phyloP scores from a whole-genome alignment of 116 monocot species.

The Zostera marina region DNA sequence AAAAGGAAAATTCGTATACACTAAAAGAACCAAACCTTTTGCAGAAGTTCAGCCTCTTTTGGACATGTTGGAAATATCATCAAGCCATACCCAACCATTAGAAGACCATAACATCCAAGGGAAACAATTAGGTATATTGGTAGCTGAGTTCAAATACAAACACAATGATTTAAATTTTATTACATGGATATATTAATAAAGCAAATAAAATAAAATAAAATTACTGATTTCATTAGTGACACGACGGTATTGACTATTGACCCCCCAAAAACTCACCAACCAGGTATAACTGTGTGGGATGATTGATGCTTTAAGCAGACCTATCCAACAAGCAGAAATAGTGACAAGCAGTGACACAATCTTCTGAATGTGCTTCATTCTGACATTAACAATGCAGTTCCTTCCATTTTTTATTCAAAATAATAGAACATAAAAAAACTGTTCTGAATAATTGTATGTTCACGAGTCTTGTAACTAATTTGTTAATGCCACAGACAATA shows the following conservation, averaged over 20 bases:
- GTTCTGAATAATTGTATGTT: too few relatives aligned
- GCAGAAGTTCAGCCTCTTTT: conserved; percentile 62
- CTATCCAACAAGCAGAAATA: conserved; percentile 51
- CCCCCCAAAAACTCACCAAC: conserved; percentile 53
- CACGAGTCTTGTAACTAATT: too few relatives aligned
- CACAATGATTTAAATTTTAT: neutral
- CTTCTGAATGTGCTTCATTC: conserved; percentile 88
- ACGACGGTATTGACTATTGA: too few relatives aligned
- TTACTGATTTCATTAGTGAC: neutral
- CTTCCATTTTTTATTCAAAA: neutral
- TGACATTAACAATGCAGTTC: neutral
- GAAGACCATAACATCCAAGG: conserved; percentile 86
- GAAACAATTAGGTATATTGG: conserved; percentile 62
- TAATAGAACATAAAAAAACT: neutral
- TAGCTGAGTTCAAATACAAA: conserved; percentile 26
- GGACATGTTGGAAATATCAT: conserved; percentile 89
- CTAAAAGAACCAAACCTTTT: conserved; percentile 35
- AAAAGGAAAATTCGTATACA: too few relatives aligned
- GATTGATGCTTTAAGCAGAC: conserved; percentile 44
- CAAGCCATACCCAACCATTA: conserved; percentile 89
- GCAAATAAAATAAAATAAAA: conserved; percentile 1
- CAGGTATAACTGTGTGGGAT: conserved; percentile 51
- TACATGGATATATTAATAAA: neutral
- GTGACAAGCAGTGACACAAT: conserved; percentile 39
- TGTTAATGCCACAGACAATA: too few relatives aligned